These are phyloP conservation scores for Debaryomyces subglobosus DNA, from an alignment of 1,139 yeast species.

Conservation along the genomic window DNA sequence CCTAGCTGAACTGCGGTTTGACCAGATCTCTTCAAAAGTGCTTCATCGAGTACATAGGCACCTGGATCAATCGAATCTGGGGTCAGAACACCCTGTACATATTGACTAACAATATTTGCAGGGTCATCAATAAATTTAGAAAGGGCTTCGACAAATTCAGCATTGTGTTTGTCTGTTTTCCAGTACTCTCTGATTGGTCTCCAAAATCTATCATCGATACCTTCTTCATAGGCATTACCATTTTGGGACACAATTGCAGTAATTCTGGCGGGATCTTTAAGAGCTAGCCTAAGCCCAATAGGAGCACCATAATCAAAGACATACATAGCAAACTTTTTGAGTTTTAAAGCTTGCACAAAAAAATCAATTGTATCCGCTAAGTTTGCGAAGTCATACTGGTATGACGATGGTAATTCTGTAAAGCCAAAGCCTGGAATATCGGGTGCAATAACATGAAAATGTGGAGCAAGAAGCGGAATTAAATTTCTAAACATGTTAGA, in stretches of 20 bases:
- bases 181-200: slow-evolving; percentile 34
- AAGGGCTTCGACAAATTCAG: slow-evolving; percentile 16
- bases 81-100: slow-evolving; percentile 30
- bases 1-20: slow-evolving; percentile 32
- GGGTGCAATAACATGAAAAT: slow-evolving; percentile 46
- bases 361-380: slow-evolving; percentile 32
- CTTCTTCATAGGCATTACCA: slow-evolving; percentile 48
- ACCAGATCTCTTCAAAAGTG: slow-evolving; percentile 25
- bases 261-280: slow-evolving; percentile 30
- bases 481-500: slow-evolving; percentile 40
- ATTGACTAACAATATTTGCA: slow-evolving; percentile 28
- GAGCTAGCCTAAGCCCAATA: slow-evolving; percentile 38
- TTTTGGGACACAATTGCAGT: slow-evolving; percentile 40
- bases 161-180: slow-evolving; percentile 21
- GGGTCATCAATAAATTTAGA: slow-evolving; percentile 18
- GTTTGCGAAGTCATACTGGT: slow-evolving; percentile 32
- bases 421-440: slow-evolving; percentile 49
- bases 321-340: slow-evolving; percentile 34
- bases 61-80: slow-evolving; percentile 31
- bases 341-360: slow-evolving; percentile 28
- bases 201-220: slow-evolving; percentile 40
- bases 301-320: slow-evolving; percentile 51
- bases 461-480: slow-evolving; percentile 35
- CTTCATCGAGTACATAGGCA: slow-evolving; percentile 31
- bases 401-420: slow-evolving; percentile 31